A percentile compares a stretch with the other conserved stretches of the same genome.
These are phyloP conservation scores for Aspergillus affinis DNA, from an alignment of 495 filamentous ascomycete species.

Conservation along the genomic window DNA sequence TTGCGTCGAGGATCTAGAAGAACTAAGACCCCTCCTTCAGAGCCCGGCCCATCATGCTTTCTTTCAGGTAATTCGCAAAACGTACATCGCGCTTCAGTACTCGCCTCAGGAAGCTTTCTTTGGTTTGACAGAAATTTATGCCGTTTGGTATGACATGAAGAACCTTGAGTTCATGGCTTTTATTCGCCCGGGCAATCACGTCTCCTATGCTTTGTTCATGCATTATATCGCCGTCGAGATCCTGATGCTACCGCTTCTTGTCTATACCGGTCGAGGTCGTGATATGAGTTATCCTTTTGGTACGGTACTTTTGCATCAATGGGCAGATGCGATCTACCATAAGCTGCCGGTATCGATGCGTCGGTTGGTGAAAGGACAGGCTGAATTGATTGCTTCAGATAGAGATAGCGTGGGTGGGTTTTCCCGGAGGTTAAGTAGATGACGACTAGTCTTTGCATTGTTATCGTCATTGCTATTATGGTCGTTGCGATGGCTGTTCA, in stretches of 20 bases:
- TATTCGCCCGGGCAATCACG: conserved; percentile 48
- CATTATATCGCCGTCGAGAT: conserved; percentile 61
- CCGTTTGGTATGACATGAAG: conserved; percentile 42
- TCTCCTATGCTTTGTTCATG: conserved; percentile 50
- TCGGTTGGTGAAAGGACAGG: conserved; percentile 8
- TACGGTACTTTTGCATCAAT: conserved; percentile 15
- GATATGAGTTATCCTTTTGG: conserved; percentile 1
- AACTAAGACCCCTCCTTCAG: conserved; percentile 6
- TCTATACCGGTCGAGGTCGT: conserved; percentile 1
- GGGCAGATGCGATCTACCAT: conserved; percentile 19
- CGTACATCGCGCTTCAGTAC: conserved; percentile 20
- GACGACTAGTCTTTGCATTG: no score
- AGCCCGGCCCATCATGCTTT: conserved; percentile 15
- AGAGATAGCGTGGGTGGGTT: background rate
- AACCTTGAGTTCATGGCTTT: conserved; percentile 54
- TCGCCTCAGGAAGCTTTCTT: conserved; percentile 33
- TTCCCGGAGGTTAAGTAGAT: no score
- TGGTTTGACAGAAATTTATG: conserved; percentile 33
- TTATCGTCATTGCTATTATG: no score
- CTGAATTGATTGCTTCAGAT: background rate
- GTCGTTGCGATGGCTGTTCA: no score
- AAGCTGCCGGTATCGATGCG: conserved; percentile 14
- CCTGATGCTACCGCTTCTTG: conserved; percentile 47
- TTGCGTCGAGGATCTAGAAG: conserved; percentile 1
- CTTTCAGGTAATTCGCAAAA: conserved; percentile 17